Base-by-base conservation (phyloP, 345 rosid species). In the Lagerstroemia speciosa region DNA sequence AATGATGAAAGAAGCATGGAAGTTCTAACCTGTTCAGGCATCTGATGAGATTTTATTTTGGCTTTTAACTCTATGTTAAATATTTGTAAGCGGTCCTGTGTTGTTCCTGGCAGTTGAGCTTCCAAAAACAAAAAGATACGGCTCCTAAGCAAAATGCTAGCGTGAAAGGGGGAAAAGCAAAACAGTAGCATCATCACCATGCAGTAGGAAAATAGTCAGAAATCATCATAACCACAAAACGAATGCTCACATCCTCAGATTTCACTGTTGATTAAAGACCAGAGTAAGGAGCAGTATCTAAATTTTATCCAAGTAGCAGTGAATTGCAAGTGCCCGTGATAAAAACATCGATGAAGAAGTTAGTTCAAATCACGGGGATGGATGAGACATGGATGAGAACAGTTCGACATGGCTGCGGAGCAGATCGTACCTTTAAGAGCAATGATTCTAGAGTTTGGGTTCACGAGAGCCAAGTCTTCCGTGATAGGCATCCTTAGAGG, bases 81-180 rank as follows among this genome's bases (percentile, higher is more conserved):
- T 83, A 95, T 95, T 78, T 95, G 99, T 67, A 95, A 81, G 83
- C 92, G 97, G 83, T 92, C 99, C 81, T 92, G 97, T 65, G 93
- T 85, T 24, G 96, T 90, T 77, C 99, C 99, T 34, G 89, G 87
- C 72, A 90, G 86, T 95, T 92, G 97, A 38, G 99, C 99, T 95
- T 68, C 74, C n/a, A n/a, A n/a, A n/a, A 85, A 72, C 74, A 72
- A 66, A 70, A 57, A 66, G 62, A 2, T 58, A 55, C 22, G 14
- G 16, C 29, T 66, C 48, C 69, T 65, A 32, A 71, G 43, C 2
- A 4, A 41, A 2, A 57, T 29, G 30, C 20, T 9, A 12, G 17
- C 32, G 27, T 57, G 12, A 26, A 57, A n/a, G n/a, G 27, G 34
- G 20, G 20, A 27, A 26, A 41, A 9, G 29, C 1, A 33, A 14